Evolutionary conservation across 176 grass and related monocot species (phyloP).

Genomic region (Poa pratensis): DNA sequence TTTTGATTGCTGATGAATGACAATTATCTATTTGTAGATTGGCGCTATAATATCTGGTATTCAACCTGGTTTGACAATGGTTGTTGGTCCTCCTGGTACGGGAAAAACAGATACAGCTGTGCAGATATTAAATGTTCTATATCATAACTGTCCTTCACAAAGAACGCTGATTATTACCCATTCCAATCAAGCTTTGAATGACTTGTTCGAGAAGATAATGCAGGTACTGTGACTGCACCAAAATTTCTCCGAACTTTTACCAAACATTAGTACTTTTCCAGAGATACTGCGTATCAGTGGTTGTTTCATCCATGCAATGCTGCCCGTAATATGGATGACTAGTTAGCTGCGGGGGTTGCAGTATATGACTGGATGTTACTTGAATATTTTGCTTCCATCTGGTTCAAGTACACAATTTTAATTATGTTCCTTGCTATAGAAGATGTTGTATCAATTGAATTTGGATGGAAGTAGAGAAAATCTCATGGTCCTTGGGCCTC

Average conservation of each 20-base stretch:
- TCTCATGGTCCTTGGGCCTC: background rate
- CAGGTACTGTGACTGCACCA: conserved; percentile 59
- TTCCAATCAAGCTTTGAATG: conserved; percentile 98
- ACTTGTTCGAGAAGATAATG: conserved; percentile 99
- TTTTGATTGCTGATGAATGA: conserved; percentile 38
- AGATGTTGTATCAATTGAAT: conserved; percentile 29
- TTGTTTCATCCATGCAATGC: conserved; percentile 19
- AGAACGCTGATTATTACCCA: conserved; percentile 98
- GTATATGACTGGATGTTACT: conserved; percentile 27
- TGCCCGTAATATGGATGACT: conserved; percentile 4
- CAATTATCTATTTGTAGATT: conserved; percentile 62
- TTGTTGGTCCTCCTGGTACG: conserved; percentile 99
- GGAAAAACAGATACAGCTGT: conserved; percentile 99
- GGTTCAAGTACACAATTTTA: background rate
- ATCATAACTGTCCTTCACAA: conserved; percentile 99
- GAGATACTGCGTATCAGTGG: conserved; percentile 11
- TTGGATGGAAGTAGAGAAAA: background rate
- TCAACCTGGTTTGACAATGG: conserved; percentile 97
- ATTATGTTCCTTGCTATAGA: conserved; percentile 13
- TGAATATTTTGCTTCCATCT: background rate
- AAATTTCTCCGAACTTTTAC: conserved; percentile 17
- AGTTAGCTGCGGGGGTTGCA: background rate
- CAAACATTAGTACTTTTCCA: background rate
- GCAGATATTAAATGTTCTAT: conserved; percentile 98
- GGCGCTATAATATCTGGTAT: conserved; percentile 94